Percentiles rank a stretch among this genome's conserved stretches.
Conservation (phyloP, 257 asterid species). For the Henckelia pumila region DNA sequence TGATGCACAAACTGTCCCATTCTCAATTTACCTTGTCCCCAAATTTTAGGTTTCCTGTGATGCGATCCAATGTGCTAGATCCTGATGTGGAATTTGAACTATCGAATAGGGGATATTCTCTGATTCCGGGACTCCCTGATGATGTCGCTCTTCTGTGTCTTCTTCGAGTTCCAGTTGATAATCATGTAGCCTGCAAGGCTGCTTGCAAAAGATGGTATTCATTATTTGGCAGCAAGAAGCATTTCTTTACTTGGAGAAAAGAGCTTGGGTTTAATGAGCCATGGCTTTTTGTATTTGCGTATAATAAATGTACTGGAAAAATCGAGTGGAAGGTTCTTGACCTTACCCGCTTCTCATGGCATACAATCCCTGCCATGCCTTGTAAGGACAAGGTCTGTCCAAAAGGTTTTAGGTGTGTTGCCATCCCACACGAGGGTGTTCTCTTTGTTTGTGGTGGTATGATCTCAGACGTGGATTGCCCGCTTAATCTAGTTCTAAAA, state of each 20-base stretch:
- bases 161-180: constrained; percentile 68
- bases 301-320: constrained; percentile 76
- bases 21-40: constrained; percentile 46
- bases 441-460: constrained; percentile 84
- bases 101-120: constrained; percentile 26
- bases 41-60: constrained; percentile 56
- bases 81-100: background rate
- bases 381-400: constrained; percentile 87
- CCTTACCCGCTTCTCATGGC: constrained; percentile 67
- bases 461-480: constrained; percentile 73
- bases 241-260: constrained; percentile 65
- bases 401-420: constrained; percentile 76
- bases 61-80: constrained; percentile 9
- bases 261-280: constrained; percentile 83
- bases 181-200: constrained; percentile 47
- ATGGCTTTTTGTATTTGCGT: constrained; percentile 81
- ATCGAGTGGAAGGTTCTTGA: constrained; percentile 88
- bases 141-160: constrained; percentile 83
- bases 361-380: constrained; percentile 84
- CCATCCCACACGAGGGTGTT: constrained; percentile 67
- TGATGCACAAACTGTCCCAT: constrained; percentile 46
- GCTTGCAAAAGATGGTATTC: constrained; percentile 79
- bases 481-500: constrained; percentile 56
- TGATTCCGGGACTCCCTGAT: constrained; percentile 90
- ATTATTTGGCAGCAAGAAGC: constrained; percentile 67